These are phyloP conservation scores for Oenanthe javanica DNA, from an alignment of 140 eudicot genomes.

Conservation along the genomic window DNA sequence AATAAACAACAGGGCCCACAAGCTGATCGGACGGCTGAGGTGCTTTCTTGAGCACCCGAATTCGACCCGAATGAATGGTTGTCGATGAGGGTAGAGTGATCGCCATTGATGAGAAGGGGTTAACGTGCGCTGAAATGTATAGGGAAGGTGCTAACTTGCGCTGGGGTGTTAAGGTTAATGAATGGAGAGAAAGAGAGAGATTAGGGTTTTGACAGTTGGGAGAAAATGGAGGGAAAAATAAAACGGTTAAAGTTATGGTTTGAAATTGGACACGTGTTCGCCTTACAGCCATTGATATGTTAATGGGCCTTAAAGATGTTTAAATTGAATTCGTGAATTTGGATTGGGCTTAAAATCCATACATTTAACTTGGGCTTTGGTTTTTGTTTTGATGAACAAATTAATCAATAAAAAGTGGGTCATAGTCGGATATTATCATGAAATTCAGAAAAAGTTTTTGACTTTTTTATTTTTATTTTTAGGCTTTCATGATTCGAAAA, in stretches of 20 bases:
- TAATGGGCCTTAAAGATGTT: background rate
- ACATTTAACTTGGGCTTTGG: background rate
- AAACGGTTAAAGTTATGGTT: slow-evolving; percentile 38
- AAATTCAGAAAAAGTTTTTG: background rate
- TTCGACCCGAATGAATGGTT: slow-evolving; percentile 60
- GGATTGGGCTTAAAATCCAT: background rate
- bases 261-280: slow-evolving; percentile 39
- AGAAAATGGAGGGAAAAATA: slow-evolving; percentile 20
- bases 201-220: slow-evolving; percentile 11
- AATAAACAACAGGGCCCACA: slow-evolving; percentile 82
- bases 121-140: slow-evolving; percentile 20
- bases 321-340: background rate
- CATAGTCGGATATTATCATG: background rate
- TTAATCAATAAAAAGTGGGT: background rate
- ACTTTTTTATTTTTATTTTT: background rate
- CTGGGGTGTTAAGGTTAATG: background rate
- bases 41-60: slow-evolving; percentile 59
- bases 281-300: background rate
- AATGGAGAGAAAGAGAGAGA: background rate
- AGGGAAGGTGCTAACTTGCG: background rate
- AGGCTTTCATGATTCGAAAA: background rate
- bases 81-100: slow-evolving; percentile 23
- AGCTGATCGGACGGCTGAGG: slow-evolving; percentile 19
- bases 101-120: slow-evolving; percentile 17
- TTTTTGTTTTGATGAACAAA: too few relatives aligned